A percentile compares a stretch with the other conserved stretches of the same genome.
Conservation (phyloP, 129 eudicot species). For the Sambucus nigra region DNA sequence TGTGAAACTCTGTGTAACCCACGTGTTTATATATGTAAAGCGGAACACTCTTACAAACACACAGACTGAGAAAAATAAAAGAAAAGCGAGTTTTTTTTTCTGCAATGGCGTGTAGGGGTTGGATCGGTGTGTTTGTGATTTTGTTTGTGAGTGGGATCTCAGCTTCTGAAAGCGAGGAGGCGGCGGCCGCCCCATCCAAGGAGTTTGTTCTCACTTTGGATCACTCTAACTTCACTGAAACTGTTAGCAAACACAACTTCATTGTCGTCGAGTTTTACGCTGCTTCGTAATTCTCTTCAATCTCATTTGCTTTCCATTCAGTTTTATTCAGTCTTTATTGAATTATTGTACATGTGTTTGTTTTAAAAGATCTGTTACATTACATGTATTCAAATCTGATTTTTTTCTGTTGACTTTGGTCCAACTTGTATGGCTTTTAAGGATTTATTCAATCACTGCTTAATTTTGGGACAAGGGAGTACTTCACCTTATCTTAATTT, state of each 20-base stretch:
- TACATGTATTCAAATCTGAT: too few species aligned
- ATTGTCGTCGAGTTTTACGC: constrained; percentile 83
- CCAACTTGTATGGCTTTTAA: too few species aligned
- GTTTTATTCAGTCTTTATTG: not conserved
- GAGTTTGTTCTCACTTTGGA: constrained; percentile 66
- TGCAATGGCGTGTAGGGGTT: constrained; percentile 10
- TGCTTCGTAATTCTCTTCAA: constrained; percentile 46
- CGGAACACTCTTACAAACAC: too few species aligned
- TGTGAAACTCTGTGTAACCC: too few species aligned
- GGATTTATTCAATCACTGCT: too few species aligned
- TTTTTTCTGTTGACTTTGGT: too few species aligned
- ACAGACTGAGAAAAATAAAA: not conserved
- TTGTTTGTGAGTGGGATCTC: not conserved
- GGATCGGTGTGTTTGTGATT: not conserved
- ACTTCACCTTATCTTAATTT: too few species aligned
- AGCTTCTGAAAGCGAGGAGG: constrained; percentile 11
- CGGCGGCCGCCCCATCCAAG: constrained; percentile 23
- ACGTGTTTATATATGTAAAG: too few species aligned
- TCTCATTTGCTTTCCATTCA: not conserved
- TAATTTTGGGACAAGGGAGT: too few species aligned
- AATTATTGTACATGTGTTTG: not conserved
- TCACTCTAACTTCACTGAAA: constrained; percentile 69
- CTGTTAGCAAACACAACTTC: constrained; percentile 40
- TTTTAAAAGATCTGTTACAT: too few species aligned
- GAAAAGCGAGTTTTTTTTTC: not conserved